Base-by-base conservation (phyloP, 768 basidiomycete species). In the Tulasnella calospora region DNA sequence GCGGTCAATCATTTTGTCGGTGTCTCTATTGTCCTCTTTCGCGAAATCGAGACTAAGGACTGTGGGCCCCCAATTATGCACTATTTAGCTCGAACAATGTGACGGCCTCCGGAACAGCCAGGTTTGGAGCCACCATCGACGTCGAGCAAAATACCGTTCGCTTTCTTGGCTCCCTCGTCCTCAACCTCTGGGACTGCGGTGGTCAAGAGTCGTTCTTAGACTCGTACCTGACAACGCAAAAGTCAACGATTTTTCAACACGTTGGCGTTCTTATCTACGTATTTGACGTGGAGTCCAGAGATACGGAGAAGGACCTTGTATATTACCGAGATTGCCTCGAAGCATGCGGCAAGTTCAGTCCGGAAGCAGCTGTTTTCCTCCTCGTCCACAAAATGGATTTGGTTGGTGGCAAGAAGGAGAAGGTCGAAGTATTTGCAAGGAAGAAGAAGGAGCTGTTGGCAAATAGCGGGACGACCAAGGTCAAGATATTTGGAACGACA, bases 151-250 rank as follows among this genome's bases (percentile, higher is more conserved):
- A 96, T 81, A 95, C 98, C 83, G 95, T 99, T 80, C 92, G 96
- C 61, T 99, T 99, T 84, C 90, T 99, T 19, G 96, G 96, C 19
- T 95, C 97, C 83, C 91, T 99, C 82, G 93, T 95, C 80, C 90
- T 99, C 84, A 97, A 97, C 83, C 88, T 98, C 7, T 98, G 97
- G 97, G 98, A 99, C 85, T 98, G 98, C 81, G 98, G 97, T 61
- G 98, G 98, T 10, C 98, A 99, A 85, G 95, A 98, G 83, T 90
- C 95, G 19, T 99, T 98, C 87, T 96, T 99, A 91, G 96, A 98
- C 84, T 93, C 93, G 38, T 99, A 98, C 85, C 92, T 99, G 78
- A 92, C 92, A 46, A 90, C 92, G 0, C 95, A 98, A 83, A 92
- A 94, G 79, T 88, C 92, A n/a, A 96, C 93, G 44, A 97, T 98